Evolutionary conservation across 805 yeast species (phyloP), one percentile per base, ranked within the genome.

Genomic region (Ogataea chonburiensis): DNA sequence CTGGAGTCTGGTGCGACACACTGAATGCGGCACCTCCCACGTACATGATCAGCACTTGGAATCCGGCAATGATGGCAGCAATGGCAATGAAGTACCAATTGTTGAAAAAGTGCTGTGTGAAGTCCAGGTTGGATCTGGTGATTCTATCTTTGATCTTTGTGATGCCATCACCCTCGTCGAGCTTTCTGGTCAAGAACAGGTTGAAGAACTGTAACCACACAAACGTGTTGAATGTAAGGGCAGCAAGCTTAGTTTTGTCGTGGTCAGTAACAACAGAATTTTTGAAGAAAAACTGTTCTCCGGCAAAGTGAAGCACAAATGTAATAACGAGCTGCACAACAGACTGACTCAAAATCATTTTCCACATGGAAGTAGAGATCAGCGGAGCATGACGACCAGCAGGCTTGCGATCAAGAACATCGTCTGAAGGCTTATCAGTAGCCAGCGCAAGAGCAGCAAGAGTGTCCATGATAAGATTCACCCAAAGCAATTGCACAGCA

Each of bases 151-250:
- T 68, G 32, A 84, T 66, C 2, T 60, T 67, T 2, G 66, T 66
- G 17, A 82, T 66, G 15, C 82, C 87, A 50, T 81, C 89, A 37
- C 81, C 88, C 63, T 85, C 94, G 61, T 93, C 97, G 40, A 93
- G 67, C 47, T 94, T 85, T 55, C 99, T 78, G 12, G 95, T 81
- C 27, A 87, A 94, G 55, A 91, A 77, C 63, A 93, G 71, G 51
- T 91, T 88, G 76, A 93, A 93, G 58, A 93, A 83, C 66, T 93
- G 99, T 61, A 93, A 69, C 98, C 98, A 93, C 31, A 93, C 98
- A 70, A 93, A 93, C 0, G 98, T 73, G 61, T 93, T 93, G 70
- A 93, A 93, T 1, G 95, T 91, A 75, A 89, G 69, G 3, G 98
- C 87, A 46, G 77, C 73, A 23, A 91, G 63, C 63, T 81, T 81